Evolutionary conservation across 1,284 basidiomycete species (phyloP).

Genomic region (Fomitopsis betulina): DNA sequence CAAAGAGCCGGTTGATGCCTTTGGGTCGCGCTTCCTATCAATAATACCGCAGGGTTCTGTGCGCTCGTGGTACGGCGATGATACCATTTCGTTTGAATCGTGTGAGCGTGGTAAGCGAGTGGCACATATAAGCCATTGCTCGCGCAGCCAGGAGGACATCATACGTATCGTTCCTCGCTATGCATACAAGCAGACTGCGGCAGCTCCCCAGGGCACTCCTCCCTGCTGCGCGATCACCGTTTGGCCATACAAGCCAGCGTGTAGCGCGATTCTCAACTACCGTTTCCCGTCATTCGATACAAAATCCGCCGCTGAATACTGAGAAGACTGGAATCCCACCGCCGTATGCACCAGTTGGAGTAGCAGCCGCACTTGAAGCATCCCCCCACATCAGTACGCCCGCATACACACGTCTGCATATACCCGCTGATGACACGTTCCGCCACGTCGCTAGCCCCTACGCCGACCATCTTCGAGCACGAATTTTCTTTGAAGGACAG

Average conservation of each 20-base stretch:
- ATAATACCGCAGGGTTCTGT: background rate
- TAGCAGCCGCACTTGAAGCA: slow-evolving; percentile 50
- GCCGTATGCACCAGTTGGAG: slow-evolving; percentile 56
- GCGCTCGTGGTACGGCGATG: background rate
- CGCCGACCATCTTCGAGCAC: slow-evolving; percentile 45
- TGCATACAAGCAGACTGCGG: background rate
- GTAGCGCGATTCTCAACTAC: background rate
- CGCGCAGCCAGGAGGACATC: too few relatives aligned
- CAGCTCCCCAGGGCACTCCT: background rate
- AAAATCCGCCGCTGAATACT: slow-evolving; percentile 4
- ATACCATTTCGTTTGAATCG: background rate
- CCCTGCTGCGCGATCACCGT: background rate
- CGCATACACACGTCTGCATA: too few relatives aligned
- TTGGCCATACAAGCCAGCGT: background rate
- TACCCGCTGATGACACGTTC: background rate
- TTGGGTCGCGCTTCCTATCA: background rate
- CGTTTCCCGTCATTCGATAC: background rate
- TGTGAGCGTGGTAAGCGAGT: background rate
- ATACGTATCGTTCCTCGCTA: too few relatives aligned
- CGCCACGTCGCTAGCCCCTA: slow-evolving; percentile 10
- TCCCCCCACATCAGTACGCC: slow-evolving; percentile 20
- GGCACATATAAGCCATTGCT: background rate
- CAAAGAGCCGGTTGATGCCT: background rate
- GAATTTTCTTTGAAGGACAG: slow-evolving; percentile 76
- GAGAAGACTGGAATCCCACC: slow-evolving; percentile 30